Conservation (phyloP, 1,284 basidiomycete species). For the Papiliotrema terrestris region DNA sequence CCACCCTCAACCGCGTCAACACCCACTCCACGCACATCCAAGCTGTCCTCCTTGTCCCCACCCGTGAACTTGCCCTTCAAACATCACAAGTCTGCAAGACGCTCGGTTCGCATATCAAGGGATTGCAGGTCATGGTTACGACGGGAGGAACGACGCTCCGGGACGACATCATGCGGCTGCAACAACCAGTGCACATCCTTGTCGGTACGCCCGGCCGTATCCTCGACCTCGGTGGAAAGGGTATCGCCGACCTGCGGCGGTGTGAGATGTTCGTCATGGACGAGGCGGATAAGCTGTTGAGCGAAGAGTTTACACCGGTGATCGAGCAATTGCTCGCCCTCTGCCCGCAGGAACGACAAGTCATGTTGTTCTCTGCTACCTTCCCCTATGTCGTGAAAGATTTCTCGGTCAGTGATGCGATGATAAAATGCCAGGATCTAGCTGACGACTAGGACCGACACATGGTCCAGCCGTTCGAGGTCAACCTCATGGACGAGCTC, state of each 20-base stretch:
- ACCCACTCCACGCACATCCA: slow-evolving; percentile 84
- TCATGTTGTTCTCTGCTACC: slow-evolving; percentile 98
- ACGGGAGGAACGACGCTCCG: slow-evolving; percentile 97
- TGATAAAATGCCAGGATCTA: not conserved
- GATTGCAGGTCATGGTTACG: slow-evolving; percentile 96
- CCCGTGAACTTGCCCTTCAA: slow-evolving; percentile 90
- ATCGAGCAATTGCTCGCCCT: slow-evolving; percentile 92
- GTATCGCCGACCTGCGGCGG: slow-evolving; percentile 87
- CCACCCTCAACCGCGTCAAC: slow-evolving; percentile 90
- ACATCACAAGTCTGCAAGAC: slow-evolving; percentile 97
- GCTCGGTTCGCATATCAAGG: slow-evolving; percentile 86
- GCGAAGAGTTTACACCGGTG: slow-evolving; percentile 95
- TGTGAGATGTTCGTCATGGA: slow-evolving; percentile 98
- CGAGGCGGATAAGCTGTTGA: slow-evolving; percentile 97
- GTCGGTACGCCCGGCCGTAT: slow-evolving; percentile 97
- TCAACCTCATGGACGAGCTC: slow-evolving; percentile 99
- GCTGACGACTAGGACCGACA: slow-evolving; percentile 73
- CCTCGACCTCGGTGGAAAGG: slow-evolving; percentile 89
- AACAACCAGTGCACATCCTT: slow-evolving; percentile 88
- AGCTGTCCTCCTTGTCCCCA: slow-evolving; percentile 88
- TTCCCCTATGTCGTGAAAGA: slow-evolving; percentile 99
- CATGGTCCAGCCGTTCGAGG: slow-evolving; percentile 94
- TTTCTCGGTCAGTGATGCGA: slow-evolving; percentile 69
- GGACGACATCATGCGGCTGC: slow-evolving; percentile 92
- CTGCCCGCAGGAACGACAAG: slow-evolving; percentile 82